These are phyloP conservation scores for Xylariales sp. DNA, from an alignment of 2,329 filamentous ascomycete genomes.

Conservation along the genomic window DNA sequence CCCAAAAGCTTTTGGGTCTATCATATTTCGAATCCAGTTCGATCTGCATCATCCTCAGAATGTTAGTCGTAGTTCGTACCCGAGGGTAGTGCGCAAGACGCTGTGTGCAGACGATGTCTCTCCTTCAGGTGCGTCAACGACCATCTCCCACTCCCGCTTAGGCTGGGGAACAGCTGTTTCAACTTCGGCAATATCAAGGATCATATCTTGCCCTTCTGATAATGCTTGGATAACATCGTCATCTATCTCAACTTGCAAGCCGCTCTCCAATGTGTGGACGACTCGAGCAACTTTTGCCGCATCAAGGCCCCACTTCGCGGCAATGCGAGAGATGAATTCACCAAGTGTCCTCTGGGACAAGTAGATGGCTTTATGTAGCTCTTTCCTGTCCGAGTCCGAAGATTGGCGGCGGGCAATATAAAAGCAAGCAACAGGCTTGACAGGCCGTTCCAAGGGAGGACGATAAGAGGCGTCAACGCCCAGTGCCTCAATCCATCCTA, in stretches of 20 bases:
- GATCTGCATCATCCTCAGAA: too few relatives aligned
- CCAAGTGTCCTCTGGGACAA: constrained; percentile 70
- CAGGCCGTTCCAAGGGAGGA: constrained; percentile 66
- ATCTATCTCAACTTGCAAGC: constrained; percentile 80
- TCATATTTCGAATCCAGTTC: constrained; percentile 24
- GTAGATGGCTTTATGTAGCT: constrained; percentile 82
- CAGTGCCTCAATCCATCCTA: constrained; percentile 84
- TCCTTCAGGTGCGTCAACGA: constrained; percentile 43
- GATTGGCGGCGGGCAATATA: constrained; percentile 63
- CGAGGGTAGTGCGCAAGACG: constrained; percentile 24
- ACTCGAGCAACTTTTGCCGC: constrained; percentile 65
- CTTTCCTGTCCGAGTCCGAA: constrained; percentile 44
- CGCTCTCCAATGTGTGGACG: constrained; percentile 67
- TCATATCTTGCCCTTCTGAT: constrained; percentile 89
- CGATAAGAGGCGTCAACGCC: constrained; percentile 86
- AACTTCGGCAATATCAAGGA: constrained; percentile 59
- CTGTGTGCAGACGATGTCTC: constrained; percentile 27
- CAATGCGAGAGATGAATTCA: constrained; percentile 69
- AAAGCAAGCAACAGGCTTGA: constrained; percentile 81
- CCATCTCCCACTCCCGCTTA: constrained; percentile 61
- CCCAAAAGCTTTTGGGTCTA: constrained; percentile 5
- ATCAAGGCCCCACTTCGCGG: constrained; percentile 78
- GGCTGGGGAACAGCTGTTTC: constrained; percentile 27
- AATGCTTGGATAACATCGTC: constrained; percentile 84
- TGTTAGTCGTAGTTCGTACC: constrained; percentile 41